Percentiles rank a stretch among this genome's conserved stretches.
Conservation (phyloP, 164 flowering plant genomes). For the Piper betle region DNA sequence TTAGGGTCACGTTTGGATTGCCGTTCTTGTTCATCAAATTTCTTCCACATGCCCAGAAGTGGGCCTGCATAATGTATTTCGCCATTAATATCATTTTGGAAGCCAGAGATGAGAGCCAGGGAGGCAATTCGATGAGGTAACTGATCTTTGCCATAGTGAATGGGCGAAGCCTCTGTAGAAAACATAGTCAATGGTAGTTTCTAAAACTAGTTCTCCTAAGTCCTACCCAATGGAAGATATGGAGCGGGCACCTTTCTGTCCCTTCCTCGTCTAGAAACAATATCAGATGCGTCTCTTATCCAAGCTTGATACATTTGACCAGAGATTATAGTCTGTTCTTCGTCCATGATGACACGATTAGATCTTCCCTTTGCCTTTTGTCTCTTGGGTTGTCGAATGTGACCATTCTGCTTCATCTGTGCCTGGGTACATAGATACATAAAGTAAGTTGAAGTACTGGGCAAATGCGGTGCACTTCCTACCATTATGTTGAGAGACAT, state of each 20-base stretch:
- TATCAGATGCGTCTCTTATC: constrained; percentile 61
- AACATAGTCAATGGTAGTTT: not conserved
- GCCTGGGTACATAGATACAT: not conserved
- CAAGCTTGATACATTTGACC: constrained; percentile 62
- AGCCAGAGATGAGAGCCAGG: constrained; percentile 26
- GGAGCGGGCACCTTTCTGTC: constrained; percentile 39
- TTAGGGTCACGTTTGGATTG: constrained; percentile 28
- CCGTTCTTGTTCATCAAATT: constrained; percentile 20
- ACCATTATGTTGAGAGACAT: not conserved
- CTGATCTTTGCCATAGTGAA: constrained; percentile 31
- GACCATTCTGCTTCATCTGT: constrained; percentile 22
- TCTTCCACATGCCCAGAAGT: constrained; percentile 47
- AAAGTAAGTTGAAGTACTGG: constrained; percentile 3
- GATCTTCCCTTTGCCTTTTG: constrained; percentile 28
- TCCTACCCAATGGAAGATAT: not conserved
- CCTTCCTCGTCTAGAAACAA: constrained; percentile 40
- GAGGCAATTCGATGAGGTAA: constrained; percentile 55
- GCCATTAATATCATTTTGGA: constrained; percentile 16
- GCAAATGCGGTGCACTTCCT: too few species aligned
- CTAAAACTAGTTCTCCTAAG: too few species aligned
- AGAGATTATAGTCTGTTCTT: constrained; percentile 62
- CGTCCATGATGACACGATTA: constrained; percentile 30
- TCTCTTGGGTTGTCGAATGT: constrained; percentile 23
- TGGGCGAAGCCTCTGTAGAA: constrained; percentile 17
- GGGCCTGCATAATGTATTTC: constrained; percentile 44